Conservation (phyloP, 768 basidiomycete species). For the Rhodotorula kratochvilovae region DNA sequence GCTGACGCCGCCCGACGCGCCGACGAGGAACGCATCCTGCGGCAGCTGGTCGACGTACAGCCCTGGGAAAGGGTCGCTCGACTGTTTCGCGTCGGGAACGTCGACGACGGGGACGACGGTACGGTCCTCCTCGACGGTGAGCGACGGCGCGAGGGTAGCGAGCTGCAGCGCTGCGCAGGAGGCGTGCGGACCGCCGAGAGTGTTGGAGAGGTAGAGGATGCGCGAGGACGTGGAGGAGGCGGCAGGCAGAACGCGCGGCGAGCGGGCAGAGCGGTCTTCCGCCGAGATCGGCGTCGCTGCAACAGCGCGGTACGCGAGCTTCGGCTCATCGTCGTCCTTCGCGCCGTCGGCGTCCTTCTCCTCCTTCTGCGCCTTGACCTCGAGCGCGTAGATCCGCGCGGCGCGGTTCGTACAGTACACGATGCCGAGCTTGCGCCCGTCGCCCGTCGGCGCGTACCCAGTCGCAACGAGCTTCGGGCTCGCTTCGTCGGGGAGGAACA, state of each 20-base stretch:
- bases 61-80: conserved; percentile 57
- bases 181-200: conserved; percentile 59
- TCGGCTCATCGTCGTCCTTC: conserved; percentile 14
- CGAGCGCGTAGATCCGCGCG: conserved; percentile 57
- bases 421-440: conserved; percentile 60
- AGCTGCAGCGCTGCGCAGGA: conserved; percentile 57
- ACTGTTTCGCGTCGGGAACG: conserved; percentile 44
- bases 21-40: conserved; percentile 49
- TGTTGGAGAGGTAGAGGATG: conserved; percentile 58
- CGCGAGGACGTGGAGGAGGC: conserved; percentile 21
- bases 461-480: conserved; percentile 54
- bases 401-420: conserved; percentile 62
- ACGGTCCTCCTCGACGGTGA: neutral
- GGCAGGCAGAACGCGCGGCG: conserved; percentile 53
- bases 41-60: conserved; percentile 58
- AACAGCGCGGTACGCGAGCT: neutral
- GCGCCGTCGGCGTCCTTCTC: too few species aligned
- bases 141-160: conserved; percentile 47
- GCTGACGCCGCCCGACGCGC: conserved; percentile 30
- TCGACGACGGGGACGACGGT: conserved; percentile 50
- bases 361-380: conserved; percentile 33
- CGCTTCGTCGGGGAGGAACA: conserved; percentile 50
- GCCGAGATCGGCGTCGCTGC: conserved; percentile 10
- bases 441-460: conserved; percentile 59
- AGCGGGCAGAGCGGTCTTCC: conserved; percentile 56